Evolutionary conservation across 2,329 filamentous ascomycete species (phyloP), one percentile per base, ranked within the genome.

Genomic region (Xylariales sp.): DNA sequence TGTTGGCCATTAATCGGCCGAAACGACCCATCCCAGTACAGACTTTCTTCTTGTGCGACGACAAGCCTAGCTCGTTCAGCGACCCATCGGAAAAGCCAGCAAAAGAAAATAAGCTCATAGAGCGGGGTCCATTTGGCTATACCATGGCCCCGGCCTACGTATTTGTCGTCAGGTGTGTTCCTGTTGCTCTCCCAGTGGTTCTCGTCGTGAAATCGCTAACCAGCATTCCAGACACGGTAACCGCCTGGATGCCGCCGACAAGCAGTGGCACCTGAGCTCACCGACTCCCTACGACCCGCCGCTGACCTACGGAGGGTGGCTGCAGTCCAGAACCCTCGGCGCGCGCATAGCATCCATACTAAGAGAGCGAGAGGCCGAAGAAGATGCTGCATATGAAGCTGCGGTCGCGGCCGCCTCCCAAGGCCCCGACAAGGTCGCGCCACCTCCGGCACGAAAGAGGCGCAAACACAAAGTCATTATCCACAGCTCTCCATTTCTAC

Each of bases 201-300:
- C n/a, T n/a, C n/a, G n/a, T n/a, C n/a, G n/a, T n/a, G n/a, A n/a
- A n/a, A n/a, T n/a, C n/a, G n/a, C n/a, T n/a, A n/a, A n/a, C n/a
- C n/a, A n/a, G 6, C 14, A 29, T 15, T 29, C 28, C 42, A 83
- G 93, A 64, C 93, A 98, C 63, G 93, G 93, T 55, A 87, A 90
- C 52, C 85, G 93, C 50, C 83, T 98, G 41, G 93, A 98, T 61
- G 88, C 88, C 40, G 89, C 90, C 45, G 90, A 98, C 71, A 89
- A 90, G 59, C 81, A 88, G 61, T 98, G 93, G 93, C 88, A 96
- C 61, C 75, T 95, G 38, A 85, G 86, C 20, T 95, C 93, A 5
- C 86, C 90, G 2, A 90, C 88, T 5, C 93, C 93, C 2, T 98
- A 97, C 69, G 91, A 98, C 49, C 88, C 93, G 48, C 93, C 93